These are phyloP conservation scores for Pichia nanzhaoensis DNA, from an alignment of 805 yeast genomes.

Conservation along the genomic window DNA sequence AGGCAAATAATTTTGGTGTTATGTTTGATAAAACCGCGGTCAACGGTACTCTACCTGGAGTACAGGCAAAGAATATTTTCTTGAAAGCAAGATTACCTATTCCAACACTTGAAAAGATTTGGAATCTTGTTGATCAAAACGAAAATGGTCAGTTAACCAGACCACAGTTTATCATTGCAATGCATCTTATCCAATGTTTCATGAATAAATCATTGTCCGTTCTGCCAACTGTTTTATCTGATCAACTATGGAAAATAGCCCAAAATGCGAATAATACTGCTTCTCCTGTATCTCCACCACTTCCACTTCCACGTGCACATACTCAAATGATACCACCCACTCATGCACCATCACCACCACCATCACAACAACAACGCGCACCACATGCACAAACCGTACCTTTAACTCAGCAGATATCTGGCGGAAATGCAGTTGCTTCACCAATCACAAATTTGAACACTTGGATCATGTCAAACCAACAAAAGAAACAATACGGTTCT, in stretches of 20 bases:
- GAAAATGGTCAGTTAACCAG: slow-evolving; percentile 66
- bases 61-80: slow-evolving; percentile 79
- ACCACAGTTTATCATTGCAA: slow-evolving; percentile 81
- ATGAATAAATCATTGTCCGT: slow-evolving; percentile 55
- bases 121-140: slow-evolving; percentile 79
- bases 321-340: not conserved
- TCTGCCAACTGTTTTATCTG: slow-evolving; percentile 29
- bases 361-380: not conserved
- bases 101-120: slow-evolving; percentile 70
- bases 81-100: slow-evolving; percentile 83
- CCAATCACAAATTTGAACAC: slow-evolving; percentile 22
- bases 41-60: slow-evolving; percentile 54
- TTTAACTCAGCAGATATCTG: slow-evolving; percentile 12
- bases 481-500: slow-evolving; percentile 69
- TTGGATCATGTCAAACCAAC: slow-evolving; percentile 65
- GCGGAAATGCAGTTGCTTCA: slow-evolving; percentile 9
- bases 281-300: slow-evolving; percentile 11
- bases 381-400: slow-evolving; percentile 1
- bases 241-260: slow-evolving; percentile 30
- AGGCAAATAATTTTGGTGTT: slow-evolving; percentile 57
- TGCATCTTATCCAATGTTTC: slow-evolving; percentile 87
- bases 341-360: not conserved
- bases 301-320: slow-evolving; percentile 8
- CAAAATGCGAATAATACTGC: slow-evolving; percentile 3
- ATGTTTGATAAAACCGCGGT: slow-evolving; percentile 67